These are phyloP conservation scores for Carpinus viminea DNA, from an alignment of 306 rosid genomes.

Conservation along the genomic window DNA sequence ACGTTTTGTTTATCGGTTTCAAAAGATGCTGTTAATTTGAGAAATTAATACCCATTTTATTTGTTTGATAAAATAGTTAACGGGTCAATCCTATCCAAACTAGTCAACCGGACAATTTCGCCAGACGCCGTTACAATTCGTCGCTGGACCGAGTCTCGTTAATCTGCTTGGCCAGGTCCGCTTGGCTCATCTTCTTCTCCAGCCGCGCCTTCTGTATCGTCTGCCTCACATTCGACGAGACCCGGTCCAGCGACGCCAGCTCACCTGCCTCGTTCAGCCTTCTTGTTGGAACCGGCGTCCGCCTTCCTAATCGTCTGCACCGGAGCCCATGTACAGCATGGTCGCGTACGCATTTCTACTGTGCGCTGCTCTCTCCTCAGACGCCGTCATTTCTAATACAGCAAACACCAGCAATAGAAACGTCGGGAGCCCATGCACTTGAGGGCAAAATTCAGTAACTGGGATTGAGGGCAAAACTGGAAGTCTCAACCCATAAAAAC, in stretches of 20 bases:
- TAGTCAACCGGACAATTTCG: no score
- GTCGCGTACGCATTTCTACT: constrained; percentile 78
- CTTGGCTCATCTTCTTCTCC: constrained; percentile 81
- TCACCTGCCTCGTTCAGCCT: constrained; percentile 68
- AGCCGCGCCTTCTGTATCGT: constrained; percentile 77
- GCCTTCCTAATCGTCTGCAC: constrained; percentile 61
- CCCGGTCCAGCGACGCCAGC: constrained; percentile 65
- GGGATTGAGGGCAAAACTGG: no score
- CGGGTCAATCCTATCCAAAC: no score
- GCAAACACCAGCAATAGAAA: neutral
- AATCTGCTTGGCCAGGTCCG: constrained; percentile 72
- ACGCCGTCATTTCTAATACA: constrained; percentile 2
- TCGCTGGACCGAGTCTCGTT: constrained; percentile 71
- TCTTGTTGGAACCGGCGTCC: constrained; percentile 65
- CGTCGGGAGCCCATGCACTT: constrained; percentile 7
- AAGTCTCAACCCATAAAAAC: no score
- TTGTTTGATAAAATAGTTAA: no score
- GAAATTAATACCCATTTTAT: no score
- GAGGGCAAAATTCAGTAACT: no score
- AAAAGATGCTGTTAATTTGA: no score
- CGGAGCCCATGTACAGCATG: constrained; percentile 87
- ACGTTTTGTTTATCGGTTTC: no score
- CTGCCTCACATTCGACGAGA: constrained; percentile 55
- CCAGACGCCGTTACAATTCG: no score
- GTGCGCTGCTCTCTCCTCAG: neutral